Conservation (phyloP, 768 basidiomycete genomes). For the Termitomyces sp. region DNA sequence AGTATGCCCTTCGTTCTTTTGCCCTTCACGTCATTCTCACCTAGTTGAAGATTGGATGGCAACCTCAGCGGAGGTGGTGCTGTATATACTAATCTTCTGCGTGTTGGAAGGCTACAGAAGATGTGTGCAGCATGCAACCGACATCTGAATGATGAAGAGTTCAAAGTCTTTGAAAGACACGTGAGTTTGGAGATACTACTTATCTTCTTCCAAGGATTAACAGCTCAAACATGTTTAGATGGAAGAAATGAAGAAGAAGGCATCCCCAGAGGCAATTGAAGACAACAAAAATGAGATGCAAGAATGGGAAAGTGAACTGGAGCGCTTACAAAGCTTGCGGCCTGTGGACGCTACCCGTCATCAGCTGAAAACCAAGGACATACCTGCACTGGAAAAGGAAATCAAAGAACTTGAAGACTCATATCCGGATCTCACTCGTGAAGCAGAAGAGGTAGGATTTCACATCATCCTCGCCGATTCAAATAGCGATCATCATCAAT, state of each 20-base stretch:
- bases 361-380: conserved; percentile 53
- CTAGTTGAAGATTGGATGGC: conserved; percentile 20
- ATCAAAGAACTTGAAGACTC: conserved; percentile 52
- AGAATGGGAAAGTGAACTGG: conserved; percentile 58
- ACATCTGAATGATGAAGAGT: conserved; percentile 44
- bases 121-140: conserved; percentile 77
- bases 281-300: conserved; percentile 40
- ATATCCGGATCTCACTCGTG: conserved; percentile 43
- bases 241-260: conserved; percentile 53
- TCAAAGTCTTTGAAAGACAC: conserved; percentile 62
- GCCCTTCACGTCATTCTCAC: not conserved
- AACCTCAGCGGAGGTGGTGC: conserved; percentile 24
- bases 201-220: not conserved
- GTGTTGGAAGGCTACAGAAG: conserved; percentile 55
- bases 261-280: conserved; percentile 41
- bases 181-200: conserved; percentile 40
- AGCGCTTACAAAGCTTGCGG: conserved; percentile 50
- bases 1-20: conserved; percentile 25
- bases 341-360: conserved; percentile 51
- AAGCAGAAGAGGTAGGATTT: conserved; percentile 57
- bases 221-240: conserved; percentile 37
- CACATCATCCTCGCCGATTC: conserved; percentile 1
- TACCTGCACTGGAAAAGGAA: conserved; percentile 60
- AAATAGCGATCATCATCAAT: conserved; percentile 1
- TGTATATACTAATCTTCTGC: conserved; percentile 52